phyloP scores from a whole-genome alignment of 129 eudicot species.

The Silybum marianum region DNA sequence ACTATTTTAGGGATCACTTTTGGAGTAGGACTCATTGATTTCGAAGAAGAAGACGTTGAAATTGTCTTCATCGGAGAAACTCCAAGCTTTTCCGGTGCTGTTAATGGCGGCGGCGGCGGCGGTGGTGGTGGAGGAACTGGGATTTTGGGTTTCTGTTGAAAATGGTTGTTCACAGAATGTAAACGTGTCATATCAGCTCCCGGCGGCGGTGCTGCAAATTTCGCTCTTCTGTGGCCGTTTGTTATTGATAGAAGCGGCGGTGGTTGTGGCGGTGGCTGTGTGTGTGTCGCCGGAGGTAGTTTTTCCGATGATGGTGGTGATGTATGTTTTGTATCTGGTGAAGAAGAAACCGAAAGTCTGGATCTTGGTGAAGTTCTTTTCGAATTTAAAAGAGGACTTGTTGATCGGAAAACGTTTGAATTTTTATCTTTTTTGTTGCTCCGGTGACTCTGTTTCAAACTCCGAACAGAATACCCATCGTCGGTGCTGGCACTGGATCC shows the following conservation, averaged over 20 bases:
- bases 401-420: constrained; percentile 19
- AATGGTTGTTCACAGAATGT: constrained; percentile 39
- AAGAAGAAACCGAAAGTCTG: constrained; percentile 58
- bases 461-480: constrained; percentile 55
- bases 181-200: constrained; percentile 65
- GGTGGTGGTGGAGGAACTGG: constrained; percentile 56
- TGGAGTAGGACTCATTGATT: constrained; percentile 38
- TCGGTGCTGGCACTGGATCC: constrained; percentile 80
- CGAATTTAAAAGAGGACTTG: constrained; percentile 30
- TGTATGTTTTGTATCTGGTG: constrained; percentile 56
- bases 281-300: constrained; percentile 36
- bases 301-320: constrained; percentile 42
- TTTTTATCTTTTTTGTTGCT: constrained; percentile 23
- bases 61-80: constrained; percentile 20
- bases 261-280: constrained; percentile 21
- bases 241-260: constrained; percentile 21
- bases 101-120: constrained; percentile 6
- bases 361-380: constrained; percentile 88
- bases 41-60: constrained; percentile 21
- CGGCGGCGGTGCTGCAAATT: constrained; percentile 67
- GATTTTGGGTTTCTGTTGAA: constrained; percentile 32
- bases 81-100: constrained; percentile 40
- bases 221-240: constrained; percentile 55
- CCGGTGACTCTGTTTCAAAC: constrained; percentile 30
- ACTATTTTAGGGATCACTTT: constrained; percentile 43